A percentile compares a stretch with the other conserved stretches of the same genome.
Evolutionary conservation across 768 basidiomycete species (phyloP).

Genomic region (Kwoniella bestiolae): DNA sequence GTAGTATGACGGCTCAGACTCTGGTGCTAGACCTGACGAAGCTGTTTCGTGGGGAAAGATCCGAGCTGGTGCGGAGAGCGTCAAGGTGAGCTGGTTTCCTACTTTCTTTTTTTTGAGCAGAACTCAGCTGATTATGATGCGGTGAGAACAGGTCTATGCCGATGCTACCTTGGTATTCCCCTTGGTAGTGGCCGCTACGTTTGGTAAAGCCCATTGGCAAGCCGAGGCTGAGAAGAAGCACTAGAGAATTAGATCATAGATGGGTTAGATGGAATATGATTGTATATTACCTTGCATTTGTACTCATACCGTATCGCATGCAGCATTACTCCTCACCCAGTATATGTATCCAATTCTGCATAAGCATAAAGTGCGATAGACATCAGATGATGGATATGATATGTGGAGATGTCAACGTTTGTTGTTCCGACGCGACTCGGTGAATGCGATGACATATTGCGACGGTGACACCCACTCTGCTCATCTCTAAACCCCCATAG

Average conservation of each 20-base stretch:
- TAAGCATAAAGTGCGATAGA: too few species aligned
- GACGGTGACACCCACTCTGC: not conserved
- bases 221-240: conserved; percentile 24
- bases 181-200: conserved; percentile 91
- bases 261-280: not conserved
- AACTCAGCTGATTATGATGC: not conserved
- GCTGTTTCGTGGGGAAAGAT: conserved; percentile 99
- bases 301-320: not conserved
- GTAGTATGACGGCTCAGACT: conserved; percentile 92
- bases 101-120: not conserved
- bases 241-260: not conserved
- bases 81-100: conserved; percentile 52
- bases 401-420: not conserved
- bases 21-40: conserved; percentile 94
- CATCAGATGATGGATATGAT: not conserved
- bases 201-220: conserved; percentile 65
- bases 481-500: not conserved
- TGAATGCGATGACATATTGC: not conserved
- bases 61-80: conserved; percentile 66
- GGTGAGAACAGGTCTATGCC: conserved; percentile 72
- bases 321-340: not conserved
- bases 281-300: not conserved
- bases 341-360: too few species aligned
- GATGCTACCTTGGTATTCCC: conserved; percentile 97
- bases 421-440: not conserved